These are phyloP conservation scores for Teratosphaeria gauchensis DNA, from an alignment of 2,329 filamentous ascomycete genomes.

Conservation along the genomic window DNA sequence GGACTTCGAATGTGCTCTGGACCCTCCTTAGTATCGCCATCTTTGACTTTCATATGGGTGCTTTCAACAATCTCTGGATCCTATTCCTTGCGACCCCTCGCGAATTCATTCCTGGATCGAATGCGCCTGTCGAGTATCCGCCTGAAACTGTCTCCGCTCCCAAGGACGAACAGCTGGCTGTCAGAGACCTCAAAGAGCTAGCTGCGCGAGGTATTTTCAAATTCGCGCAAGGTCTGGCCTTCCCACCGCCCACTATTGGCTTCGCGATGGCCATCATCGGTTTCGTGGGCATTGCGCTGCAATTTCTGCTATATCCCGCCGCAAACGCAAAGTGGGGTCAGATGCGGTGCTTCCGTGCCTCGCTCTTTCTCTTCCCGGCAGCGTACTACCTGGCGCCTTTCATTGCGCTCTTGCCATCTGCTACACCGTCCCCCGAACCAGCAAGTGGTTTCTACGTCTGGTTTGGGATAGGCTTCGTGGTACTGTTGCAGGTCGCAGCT, in stretches of 20 bases:
- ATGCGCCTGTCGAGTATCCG: background rate
- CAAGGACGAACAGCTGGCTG: slow-evolving; percentile 11
- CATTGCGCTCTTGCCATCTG: slow-evolving; percentile 56
- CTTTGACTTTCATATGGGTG: slow-evolving; percentile 63
- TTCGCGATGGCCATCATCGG: slow-evolving; percentile 69
- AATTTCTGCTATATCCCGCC: slow-evolving; percentile 60
- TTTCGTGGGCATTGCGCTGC: slow-evolving; percentile 62
- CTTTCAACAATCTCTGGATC: slow-evolving; percentile 68
- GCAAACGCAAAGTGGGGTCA: slow-evolving; percentile 60
- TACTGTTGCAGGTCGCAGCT: slow-evolving; percentile 60
- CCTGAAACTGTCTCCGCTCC: slow-evolving; percentile 19
- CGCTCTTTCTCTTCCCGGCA: slow-evolving; percentile 59
- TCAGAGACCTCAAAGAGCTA: background rate
- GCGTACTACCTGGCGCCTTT: slow-evolving; percentile 63
- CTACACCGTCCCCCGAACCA: slow-evolving; percentile 38
- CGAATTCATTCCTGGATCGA: slow-evolving; percentile 29
- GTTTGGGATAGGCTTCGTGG: slow-evolving; percentile 53
- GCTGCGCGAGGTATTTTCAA: slow-evolving; percentile 36
- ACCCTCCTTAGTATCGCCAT: slow-evolving; percentile 56
- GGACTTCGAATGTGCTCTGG: slow-evolving; percentile 45
- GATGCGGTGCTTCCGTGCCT: slow-evolving; percentile 57
- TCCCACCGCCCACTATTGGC: slow-evolving; percentile 62
- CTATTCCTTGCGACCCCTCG: slow-evolving; percentile 67
- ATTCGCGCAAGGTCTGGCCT: slow-evolving; percentile 65
- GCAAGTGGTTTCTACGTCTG: slow-evolving; percentile 50